Percentiles rank a stretch among this genome's conserved stretches.
Evolutionary conservation across 345 rosid genomes (phyloP).

Genomic region (Eucalyptus fibrosa): DNA sequence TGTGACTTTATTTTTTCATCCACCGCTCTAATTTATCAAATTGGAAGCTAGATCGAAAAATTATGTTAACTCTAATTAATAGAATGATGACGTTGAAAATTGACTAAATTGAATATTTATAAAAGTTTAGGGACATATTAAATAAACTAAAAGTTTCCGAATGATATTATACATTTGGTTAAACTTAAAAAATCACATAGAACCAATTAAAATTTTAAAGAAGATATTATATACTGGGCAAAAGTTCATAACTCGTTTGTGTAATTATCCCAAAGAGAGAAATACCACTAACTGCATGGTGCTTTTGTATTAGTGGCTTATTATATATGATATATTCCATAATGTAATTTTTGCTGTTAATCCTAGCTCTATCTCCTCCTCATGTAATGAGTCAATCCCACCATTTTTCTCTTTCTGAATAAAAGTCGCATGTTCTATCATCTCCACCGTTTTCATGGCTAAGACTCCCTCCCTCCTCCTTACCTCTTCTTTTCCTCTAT

Average conservation of each 20-base stretch:
- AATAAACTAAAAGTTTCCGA: neutral
- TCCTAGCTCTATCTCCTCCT: neutral
- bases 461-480: neutral
- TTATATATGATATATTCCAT: too few species aligned
- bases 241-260: neutral
- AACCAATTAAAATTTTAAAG: neutral
- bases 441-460: neutral
- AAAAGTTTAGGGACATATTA: accelerated
- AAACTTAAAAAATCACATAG: neutral
- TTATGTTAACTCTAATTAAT: neutral
- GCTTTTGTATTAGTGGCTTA: neutral
- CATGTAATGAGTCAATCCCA: neutral
- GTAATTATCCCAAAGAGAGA: neutral
- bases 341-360: neutral
- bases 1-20: neutral
- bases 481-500: neutral
- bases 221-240: neutral
- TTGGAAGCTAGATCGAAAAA: neutral
- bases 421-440: too few species aligned
- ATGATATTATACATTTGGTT: neutral
- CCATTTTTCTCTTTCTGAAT: neutral
- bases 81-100: neutral
- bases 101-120: neutral
- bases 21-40: neutral
- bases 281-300: neutral